phyloP scores from a whole-genome alignment of 1,284 basidiomycete species.

The Chalciporus sp. region DNA sequence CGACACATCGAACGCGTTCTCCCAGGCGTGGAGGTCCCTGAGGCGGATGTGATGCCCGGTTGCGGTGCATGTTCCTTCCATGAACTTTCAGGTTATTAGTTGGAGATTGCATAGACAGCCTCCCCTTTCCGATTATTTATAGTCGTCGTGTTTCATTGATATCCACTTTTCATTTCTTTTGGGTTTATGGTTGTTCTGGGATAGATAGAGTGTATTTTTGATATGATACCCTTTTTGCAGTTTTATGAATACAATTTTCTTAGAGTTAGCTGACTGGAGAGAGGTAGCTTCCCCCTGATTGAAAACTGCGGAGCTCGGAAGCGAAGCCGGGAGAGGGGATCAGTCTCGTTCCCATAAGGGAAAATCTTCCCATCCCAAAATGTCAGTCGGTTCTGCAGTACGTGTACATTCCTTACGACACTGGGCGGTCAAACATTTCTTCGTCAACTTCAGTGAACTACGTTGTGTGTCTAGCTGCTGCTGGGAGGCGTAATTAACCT shows the following conservation, averaged over 20 bases:
- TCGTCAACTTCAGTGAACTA: not conserved
- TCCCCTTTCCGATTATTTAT: not conserved
- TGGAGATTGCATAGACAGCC: not conserved
- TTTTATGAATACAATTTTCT: no score
- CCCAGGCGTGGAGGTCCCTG: constrained; percentile 23
- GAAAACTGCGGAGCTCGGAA: no score
- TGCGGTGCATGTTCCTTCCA: constrained; percentile 21
- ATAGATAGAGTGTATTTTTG: not conserved
- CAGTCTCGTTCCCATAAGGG: constrained; percentile 7
- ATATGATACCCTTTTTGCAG: not conserved
- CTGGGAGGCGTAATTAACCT: not conserved
- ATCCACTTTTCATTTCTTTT: not conserved
- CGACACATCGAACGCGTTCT: constrained; percentile 34
- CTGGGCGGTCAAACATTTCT: not conserved
- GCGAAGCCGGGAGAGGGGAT: no score
- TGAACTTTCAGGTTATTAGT: constrained; percentile 11
- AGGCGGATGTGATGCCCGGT: constrained; percentile 30
- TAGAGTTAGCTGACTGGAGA: no score
- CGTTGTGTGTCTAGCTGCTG: not conserved
- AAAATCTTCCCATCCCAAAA: constrained; percentile 21
- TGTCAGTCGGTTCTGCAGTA: not conserved
- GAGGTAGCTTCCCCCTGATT: no score
- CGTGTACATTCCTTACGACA: no score
- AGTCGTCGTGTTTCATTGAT: not conserved
- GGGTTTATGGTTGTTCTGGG: not conserved